Base-by-base conservation (phyloP, 257 asterid species). In the Hygrophila difformis region DNA sequence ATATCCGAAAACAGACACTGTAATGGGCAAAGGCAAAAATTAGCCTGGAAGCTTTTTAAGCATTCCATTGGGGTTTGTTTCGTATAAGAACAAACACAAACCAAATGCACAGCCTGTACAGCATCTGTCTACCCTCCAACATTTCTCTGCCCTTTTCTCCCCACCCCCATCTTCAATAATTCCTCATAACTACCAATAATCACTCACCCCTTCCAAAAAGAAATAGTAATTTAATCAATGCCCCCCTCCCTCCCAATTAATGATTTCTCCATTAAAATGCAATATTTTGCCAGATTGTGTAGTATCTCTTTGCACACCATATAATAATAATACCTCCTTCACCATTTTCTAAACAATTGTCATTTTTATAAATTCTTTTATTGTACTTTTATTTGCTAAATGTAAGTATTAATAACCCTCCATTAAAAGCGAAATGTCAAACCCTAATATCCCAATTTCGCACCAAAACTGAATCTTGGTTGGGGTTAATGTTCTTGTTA, bases 41-140 rank as follows among this genome's bases (percentile, higher is more conserved):
- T 57, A 46, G 50, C 39, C 53, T 26, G 26, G 42, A 53, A 24
- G 21, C 62, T 49, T 55, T 66, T 66, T n/a, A n/a, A n/a, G n/a
- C n/a, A 39, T 44, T 53, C 62, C 26, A 12, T 49, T 17, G 36
- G 51, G 41, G n/a, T n/a, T 37, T 65, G 62, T 59, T 42, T 65
- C n/a, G 50, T 37, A 39, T 31, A 17, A 44, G 39, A 42, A 50
- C 45, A 38, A 50, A 57, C 58, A 63, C 64, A 51, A 61, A 59
- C 53, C 68, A 46, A 64, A 52, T 51, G 58, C 58, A 64, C 71
- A 64, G 59, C 62, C 71, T 64, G 68, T 59, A 55, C 14, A 52
- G 60, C 65, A 57, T 40, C 47, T 39, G 46, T 31, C 64, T 60
- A 17, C 33, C 19, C 45, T 29, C 39, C 24, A 17, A 16, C 42